phyloP scores from a whole-genome alignment of 2,329 filamentous ascomycete genomes.

The Annulohypoxylon truncatum region DNA sequence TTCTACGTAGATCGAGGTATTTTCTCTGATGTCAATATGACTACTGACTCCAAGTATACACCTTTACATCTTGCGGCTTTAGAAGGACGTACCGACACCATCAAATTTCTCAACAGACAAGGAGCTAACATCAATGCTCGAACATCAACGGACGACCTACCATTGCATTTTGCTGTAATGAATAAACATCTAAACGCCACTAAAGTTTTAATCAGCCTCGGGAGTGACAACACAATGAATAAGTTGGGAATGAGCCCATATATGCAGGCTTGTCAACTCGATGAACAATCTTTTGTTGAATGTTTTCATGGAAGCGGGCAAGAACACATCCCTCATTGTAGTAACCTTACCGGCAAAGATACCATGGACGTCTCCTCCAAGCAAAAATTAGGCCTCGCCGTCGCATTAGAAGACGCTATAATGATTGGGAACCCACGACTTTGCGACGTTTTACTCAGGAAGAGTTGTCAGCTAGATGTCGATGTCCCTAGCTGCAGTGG shows the following conservation, averaged over 20 bases:
- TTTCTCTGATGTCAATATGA: neutral
- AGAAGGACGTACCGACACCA: neutral
- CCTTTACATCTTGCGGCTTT: constrained; percentile 14
- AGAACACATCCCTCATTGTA: neutral
- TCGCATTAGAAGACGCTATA: neutral
- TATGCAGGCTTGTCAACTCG: neutral
- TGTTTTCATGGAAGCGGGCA: neutral
- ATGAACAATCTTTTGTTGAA: neutral
- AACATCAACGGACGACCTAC: neutral
- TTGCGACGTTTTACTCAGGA: neutral
- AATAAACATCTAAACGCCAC: neutral
- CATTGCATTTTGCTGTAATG: constrained; percentile 2
- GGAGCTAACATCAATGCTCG: constrained; percentile 14
- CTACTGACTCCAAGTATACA: neutral
- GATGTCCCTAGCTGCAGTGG: neutral
- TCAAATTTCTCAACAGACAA: neutral
- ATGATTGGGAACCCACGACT: neutral
- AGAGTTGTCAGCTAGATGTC: neutral
- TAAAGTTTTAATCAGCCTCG: neutral
- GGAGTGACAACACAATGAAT: neutral
- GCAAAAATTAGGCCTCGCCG: neutral
- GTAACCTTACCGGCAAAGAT: neutral
- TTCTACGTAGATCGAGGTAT: constrained; percentile 9
- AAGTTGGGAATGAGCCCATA: neutral
- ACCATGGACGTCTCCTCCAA: neutral